These are phyloP conservation scores for Raddia guianensis DNA, from an alignment of 176 grass and related monocot genomes.

Conservation along the genomic window DNA sequence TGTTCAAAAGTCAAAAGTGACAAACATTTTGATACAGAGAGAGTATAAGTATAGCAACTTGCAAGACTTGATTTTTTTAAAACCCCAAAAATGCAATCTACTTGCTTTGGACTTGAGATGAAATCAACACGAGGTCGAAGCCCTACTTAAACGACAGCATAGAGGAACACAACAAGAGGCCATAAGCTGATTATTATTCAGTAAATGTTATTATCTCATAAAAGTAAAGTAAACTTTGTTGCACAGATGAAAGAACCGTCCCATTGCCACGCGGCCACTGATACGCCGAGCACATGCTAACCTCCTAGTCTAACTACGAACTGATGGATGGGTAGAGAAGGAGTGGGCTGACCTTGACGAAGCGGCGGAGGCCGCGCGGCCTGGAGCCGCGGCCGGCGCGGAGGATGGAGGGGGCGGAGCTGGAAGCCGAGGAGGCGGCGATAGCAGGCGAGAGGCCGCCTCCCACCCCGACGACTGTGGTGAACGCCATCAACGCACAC, in stretches of 20 bases:
- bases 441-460: background rate
- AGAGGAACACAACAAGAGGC: too few relatives aligned
- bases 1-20: too few relatives aligned
- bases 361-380: background rate
- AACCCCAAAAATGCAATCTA: background rate
- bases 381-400: background rate
- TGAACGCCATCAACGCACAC: slow-evolving; percentile 41
- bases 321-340: background rate
- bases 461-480: slow-evolving; percentile 5
- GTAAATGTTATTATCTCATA: too few relatives aligned
- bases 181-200: too few relatives aligned
- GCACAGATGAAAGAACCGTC: too few relatives aligned
- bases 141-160: too few relatives aligned
- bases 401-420: background rate
- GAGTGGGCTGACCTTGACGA: slow-evolving; percentile 12
- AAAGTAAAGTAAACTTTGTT: too few relatives aligned
- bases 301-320: too few relatives aligned
- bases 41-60: background rate
- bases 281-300: too few relatives aligned
- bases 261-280: too few relatives aligned
- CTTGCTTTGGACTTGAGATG: background rate
- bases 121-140: background rate
- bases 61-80: background rate
- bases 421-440: background rate
- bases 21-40: too few relatives aligned